Evolutionary conservation across 768 basidiomycete species (phyloP), one percentile per base, ranked within the genome.

Genomic region (Boletus pseudo-olivaceus): DNA sequence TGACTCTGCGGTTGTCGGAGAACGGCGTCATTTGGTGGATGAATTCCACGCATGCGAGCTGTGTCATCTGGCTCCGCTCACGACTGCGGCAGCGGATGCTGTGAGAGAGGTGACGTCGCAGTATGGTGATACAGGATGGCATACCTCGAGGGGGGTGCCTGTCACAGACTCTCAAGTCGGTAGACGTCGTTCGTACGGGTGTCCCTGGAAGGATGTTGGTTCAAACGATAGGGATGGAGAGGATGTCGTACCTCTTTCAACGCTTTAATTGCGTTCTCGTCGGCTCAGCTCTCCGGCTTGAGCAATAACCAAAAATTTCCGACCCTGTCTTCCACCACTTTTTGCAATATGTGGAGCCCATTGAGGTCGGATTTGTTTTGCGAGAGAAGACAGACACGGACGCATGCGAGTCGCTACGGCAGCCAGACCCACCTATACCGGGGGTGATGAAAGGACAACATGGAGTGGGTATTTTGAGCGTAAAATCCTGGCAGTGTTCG

Each of bases 141-240:
- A 12, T 46, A 51, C 52, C 34, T 54, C n/a, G 46, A n/a, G n/a
- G 46, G 34, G 12, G 46, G 34, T 37, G 37, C 33, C 42, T 33
- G 33, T 76, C 60, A 76, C 47, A 77, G 67, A 56, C 76, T 71
- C 62, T 80, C 76, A 3, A 79, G 64, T 41, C 72, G 75, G 64
- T 82, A 80, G 2, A 83, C 78, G 56, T 62, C 82, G 78, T 65
- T 82, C 81, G 55, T 82, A 82, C 3, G 80, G 80, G 60, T 82
- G 82, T 5, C 76, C 72, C 80, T 82, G 56, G 56, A 38, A 10
- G 23, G 23, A 2, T 10, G 30, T 47, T 30, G 20, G 45, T 17
- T 33, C 42, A 48, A 29, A 47, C 8, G 11, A 49, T 11, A 30
- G 37, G 39, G 51, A 39, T 23, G 30, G 52, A 53, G 49, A 48